These are phyloP conservation scores for Meredithiella fracta DNA, from an alignment of 2,329 filamentous ascomycete genomes.

Conservation along the genomic window DNA sequence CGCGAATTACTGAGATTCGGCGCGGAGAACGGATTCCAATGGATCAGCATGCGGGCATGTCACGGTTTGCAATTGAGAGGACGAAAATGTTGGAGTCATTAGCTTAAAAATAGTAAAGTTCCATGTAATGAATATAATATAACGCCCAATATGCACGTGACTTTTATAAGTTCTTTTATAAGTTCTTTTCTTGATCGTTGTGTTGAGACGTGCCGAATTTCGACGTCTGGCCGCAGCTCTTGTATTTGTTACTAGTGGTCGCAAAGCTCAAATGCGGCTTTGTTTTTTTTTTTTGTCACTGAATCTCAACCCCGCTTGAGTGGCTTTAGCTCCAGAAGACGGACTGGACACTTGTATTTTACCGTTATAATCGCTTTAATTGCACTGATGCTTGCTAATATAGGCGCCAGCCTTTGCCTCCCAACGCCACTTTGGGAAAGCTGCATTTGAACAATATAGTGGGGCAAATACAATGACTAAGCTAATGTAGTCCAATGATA, in stretches of 20 bases:
- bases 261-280: neutral
- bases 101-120: neutral
- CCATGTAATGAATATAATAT: neutral
- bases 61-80: slow-evolving; percentile 9
- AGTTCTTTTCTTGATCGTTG: too few relatives aligned
- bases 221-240: neutral
- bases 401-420: neutral
- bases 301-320: neutral
- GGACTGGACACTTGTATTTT: too few relatives aligned
- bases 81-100: neutral
- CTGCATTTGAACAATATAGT: neutral
- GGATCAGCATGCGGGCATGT: slow-evolving; percentile 11
- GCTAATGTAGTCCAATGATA: slow-evolving; percentile 5
- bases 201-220: too few relatives aligned
- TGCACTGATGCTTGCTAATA: neutral
- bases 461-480: slow-evolving; percentile 11
- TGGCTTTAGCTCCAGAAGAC: too few relatives aligned
- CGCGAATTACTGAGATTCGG: slow-evolving; percentile 8
- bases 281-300: too few relatives aligned
- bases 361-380: too few relatives aligned
- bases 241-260: neutral
- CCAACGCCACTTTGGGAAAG: neutral
- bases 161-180: too few relatives aligned
- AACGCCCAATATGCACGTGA: too few relatives aligned
- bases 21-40: slow-evolving; percentile 5